phyloP scores from a whole-genome alignment of 805 yeast species.

The Yamadazyma tumulicola region DNA sequence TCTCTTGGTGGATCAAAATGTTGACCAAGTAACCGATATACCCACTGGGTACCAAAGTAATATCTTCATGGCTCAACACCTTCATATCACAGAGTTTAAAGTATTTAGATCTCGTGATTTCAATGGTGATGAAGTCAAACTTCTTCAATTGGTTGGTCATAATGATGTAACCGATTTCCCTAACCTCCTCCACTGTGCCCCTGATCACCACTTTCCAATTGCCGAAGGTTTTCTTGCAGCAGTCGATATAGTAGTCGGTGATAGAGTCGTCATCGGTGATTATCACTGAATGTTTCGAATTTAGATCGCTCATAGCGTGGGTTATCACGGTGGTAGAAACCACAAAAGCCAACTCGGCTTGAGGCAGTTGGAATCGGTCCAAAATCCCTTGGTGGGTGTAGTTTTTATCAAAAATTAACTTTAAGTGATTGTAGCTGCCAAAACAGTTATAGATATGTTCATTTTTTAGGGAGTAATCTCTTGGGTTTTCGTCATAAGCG shows the following conservation, averaged over 20 bases:
- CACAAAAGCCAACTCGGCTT: not conserved
- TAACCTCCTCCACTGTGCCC: constrained; percentile 5
- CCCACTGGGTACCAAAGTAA: constrained; percentile 9
- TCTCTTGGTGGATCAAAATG: constrained; percentile 6
- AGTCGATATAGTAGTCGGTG: not conserved
- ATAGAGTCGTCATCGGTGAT: not conserved
- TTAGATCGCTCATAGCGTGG: not conserved
- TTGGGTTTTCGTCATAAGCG: no score
- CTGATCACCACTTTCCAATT: constrained; percentile 7
- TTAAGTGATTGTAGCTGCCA: constrained; percentile 1
- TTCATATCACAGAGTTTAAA: constrained; percentile 3
- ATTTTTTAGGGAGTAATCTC: no score
- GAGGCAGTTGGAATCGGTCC: not conserved
- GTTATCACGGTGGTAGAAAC: not conserved
- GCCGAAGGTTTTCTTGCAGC: constrained; percentile 6
- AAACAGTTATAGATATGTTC: no score
- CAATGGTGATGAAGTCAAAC: constrained; percentile 7
- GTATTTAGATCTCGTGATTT: constrained; percentile 3
- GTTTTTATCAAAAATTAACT: constrained; percentile 2
- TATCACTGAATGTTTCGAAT: not conserved
- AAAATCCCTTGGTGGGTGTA: constrained; percentile 1
- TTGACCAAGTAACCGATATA: constrained; percentile 9
- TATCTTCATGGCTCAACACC: constrained; percentile 1
- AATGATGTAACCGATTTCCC: constrained; percentile 1
- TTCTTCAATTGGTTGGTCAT: constrained; percentile 5